Base-by-base conservation (phyloP, 305 asterid genomes). In the Fraxinus platypoda region DNA sequence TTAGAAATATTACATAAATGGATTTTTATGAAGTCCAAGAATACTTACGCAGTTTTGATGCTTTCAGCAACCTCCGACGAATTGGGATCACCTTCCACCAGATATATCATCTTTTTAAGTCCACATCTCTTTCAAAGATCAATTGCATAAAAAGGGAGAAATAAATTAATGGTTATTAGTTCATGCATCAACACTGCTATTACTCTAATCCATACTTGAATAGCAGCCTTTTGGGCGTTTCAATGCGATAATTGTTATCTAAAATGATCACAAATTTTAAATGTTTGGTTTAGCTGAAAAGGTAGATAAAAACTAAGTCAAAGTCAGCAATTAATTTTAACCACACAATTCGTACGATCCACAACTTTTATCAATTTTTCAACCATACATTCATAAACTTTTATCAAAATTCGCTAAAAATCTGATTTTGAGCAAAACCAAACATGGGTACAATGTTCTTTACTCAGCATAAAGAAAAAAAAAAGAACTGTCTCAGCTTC, bases 81-180 rank as follows among this genome's bases (percentile, higher is more conserved):
- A 87, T 95, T 95, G 66, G 97, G 98, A 83, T 95, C 99, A 82
- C 99, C 99, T 90, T 95, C 99, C 86, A 95, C 93, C 82, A 95
- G 90, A 88, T 95, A 95, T 84, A 94, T 93, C 94, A 93, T 88
- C 96, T 94, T 95, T 89, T 94, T 94, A 78, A 95, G 98, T 88
- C 98, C 99, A 76, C 97, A 92, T 79, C 95, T 90, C 99, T 95
- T 78, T 41, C 82, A 84, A 80, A 82, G 79, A 80, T 76, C 49
- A 78, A 79, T 3, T 78, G 71, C 75, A 82, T 76, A 64, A 62
- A 83, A 23, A 75, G 17, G 17, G 21, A 41, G 71, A 76, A 75
- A 74, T 52, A 78, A 64, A 79, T 78, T n/a, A 80, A 76, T 30
- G 78, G 52, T 26, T 82, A 34, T 19, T 37, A 68, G 75, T 37